Conservation (phyloP, 2,329 filamentous ascomycete genomes). For the Xylaria sp. region DNA sequence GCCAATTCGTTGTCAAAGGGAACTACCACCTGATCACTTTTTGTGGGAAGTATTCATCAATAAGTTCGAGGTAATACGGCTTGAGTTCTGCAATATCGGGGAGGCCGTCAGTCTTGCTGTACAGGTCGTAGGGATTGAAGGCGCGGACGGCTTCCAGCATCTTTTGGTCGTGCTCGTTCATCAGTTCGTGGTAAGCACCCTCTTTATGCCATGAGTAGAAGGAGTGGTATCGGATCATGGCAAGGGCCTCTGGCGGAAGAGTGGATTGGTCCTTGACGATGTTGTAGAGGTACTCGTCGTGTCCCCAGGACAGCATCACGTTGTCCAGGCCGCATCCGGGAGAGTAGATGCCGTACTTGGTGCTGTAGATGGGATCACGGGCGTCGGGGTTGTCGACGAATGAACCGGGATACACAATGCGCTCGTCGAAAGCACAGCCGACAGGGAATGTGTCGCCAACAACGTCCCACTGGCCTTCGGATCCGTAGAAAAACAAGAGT, state of each 20-base stretch:
- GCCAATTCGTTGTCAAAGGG: not conserved
- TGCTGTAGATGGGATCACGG: conserved; percentile 65
- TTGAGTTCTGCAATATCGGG: conserved; percentile 73
- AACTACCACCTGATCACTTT: conserved; percentile 63
- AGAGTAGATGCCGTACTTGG: conserved; percentile 73
- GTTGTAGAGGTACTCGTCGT: conserved; percentile 84
- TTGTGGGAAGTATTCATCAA: conserved; percentile 67
- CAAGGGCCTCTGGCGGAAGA: conserved; percentile 74
- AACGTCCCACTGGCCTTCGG: conserved; percentile 88
- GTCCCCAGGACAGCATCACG: conserved; percentile 85
- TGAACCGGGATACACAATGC: conserved; percentile 75
- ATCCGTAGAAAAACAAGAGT: conserved; percentile 73
- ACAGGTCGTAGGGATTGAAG: conserved; percentile 88
- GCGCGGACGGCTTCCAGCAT: conserved; percentile 78
- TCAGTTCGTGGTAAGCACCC: conserved; percentile 74
- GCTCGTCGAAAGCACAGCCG: conserved; percentile 66
- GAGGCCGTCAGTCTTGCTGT: conserved; percentile 82
- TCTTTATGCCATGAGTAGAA: conserved; percentile 90
- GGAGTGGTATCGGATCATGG: conserved; percentile 90
- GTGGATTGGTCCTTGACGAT: conserved; percentile 77
- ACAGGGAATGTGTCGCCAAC: conserved; percentile 83
- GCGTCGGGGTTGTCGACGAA: conserved; percentile 74
- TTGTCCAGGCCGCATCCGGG: conserved; percentile 78
- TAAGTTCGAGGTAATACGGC: conserved; percentile 69
- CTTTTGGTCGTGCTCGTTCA: conserved; percentile 73